A percentile compares a stretch with the other conserved stretches of the same genome.
phyloP scores from a whole-genome alignment of 2,329 filamentous ascomycete genomes.

The Pseudogymnoascus pannorum region DNA sequence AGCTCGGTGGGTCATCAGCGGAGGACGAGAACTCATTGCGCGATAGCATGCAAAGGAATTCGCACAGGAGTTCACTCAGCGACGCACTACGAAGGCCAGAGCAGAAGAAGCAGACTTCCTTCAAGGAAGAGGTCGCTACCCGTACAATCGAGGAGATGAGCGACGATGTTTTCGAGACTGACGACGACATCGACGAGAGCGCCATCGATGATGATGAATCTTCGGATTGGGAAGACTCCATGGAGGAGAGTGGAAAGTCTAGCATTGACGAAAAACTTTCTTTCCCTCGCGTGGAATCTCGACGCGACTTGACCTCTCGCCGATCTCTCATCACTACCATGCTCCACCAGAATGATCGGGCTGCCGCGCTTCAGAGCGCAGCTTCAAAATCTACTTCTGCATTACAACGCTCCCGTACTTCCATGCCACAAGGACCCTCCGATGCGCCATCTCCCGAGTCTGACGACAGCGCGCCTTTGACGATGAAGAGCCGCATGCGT shows the following conservation, averaged over 20 bases:
- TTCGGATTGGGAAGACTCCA: slow-evolving; percentile 54
- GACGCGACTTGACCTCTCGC: slow-evolving; percentile 73
- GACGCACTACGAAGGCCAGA: slow-evolving; percentile 41
- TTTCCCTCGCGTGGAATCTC: slow-evolving; percentile 88
- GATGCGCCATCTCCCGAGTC: slow-evolving; percentile 44
- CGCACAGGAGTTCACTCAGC: slow-evolving; percentile 46
- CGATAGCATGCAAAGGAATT: slow-evolving; percentile 34
- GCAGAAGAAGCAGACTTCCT: slow-evolving; percentile 72
- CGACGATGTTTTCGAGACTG: slow-evolving; percentile 50
- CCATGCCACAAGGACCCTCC: slow-evolving; percentile 61
- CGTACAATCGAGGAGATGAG: slow-evolving; percentile 54
- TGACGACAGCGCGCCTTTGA: slow-evolving; percentile 40
- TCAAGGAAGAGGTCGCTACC: slow-evolving; percentile 67
- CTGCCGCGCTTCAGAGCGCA: slow-evolving; percentile 59
- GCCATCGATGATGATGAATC: slow-evolving; percentile 65
- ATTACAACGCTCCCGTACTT: slow-evolving; percentile 53
- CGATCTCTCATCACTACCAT: slow-evolving; percentile 85
- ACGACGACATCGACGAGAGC: slow-evolving; percentile 70
- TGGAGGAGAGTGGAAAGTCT: slow-evolving; percentile 74
- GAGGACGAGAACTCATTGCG: slow-evolving; percentile 73
- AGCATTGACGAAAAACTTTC: slow-evolving; percentile 72
- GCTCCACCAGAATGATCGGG: slow-evolving; percentile 73
- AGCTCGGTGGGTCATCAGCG: slow-evolving; percentile 72
- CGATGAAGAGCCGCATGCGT: slow-evolving; percentile 43
- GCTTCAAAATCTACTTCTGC: slow-evolving; percentile 45